A percentile compares a stretch with the other conserved stretches of the same genome.
These are phyloP conservation scores for Tulasnella calospora DNA, from an alignment of 768 basidiomycete species.

Conservation along the genomic window DNA sequence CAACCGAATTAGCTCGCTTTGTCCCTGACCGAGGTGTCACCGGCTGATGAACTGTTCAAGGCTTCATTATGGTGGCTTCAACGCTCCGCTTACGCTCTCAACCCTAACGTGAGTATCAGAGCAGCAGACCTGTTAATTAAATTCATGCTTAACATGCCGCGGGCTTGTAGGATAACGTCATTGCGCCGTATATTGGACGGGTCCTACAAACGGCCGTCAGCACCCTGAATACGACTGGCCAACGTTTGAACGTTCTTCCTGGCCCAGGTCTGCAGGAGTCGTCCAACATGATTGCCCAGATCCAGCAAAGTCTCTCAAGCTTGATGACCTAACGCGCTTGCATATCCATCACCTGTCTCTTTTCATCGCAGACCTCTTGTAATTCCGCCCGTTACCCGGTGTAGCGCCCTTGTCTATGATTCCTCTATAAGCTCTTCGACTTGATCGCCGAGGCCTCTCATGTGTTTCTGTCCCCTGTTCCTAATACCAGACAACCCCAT, in stretches of 20 bases:
- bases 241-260: conserved; percentile 71
- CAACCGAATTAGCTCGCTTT: conserved; percentile 53
- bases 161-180: conserved; percentile 51
- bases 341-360: not conserved
- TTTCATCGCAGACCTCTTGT: conserved; percentile 1
- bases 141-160: conserved; percentile 56
- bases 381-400: not conserved
- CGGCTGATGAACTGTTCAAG: conserved; percentile 76
- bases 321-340: conserved; percentile 14
- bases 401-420: not conserved
- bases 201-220: conserved; percentile 75
- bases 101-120: conserved; percentile 52
- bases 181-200: conserved; percentile 56
- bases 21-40: conserved; percentile 68
- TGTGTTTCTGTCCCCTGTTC: not conserved
- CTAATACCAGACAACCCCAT: not conserved
- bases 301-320: conserved; percentile 58
- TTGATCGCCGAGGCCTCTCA: not conserved
- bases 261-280: conserved; percentile 59
- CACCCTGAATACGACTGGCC: conserved; percentile 71
- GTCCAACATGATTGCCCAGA: conserved; percentile 63
- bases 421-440: not conserved
- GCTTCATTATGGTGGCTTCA: conserved; percentile 83
- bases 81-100: conserved; percentile 62
- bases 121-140: conserved; percentile 32